These are phyloP conservation scores for Pichia deserticola DNA, from an alignment of 805 yeast genomes.

Conservation along the genomic window DNA sequence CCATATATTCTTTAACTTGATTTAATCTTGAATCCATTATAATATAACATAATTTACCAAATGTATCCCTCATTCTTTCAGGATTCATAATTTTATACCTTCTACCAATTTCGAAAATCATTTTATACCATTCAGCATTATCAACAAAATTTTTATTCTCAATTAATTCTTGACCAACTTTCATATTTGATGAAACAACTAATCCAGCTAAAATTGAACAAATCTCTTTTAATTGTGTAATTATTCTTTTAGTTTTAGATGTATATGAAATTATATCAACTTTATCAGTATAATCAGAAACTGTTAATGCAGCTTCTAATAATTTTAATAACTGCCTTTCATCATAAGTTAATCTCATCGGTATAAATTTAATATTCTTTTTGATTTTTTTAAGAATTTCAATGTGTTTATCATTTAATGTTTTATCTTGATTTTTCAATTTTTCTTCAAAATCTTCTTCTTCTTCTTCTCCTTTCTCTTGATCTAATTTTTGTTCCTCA, in stretches of 20 bases:
- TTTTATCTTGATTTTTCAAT: not conserved
- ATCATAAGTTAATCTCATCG: slow-evolving; percentile 57
- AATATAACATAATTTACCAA: slow-evolving; percentile 76
- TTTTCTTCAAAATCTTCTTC: slow-evolving; percentile 5
- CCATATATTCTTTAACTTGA: slow-evolving; percentile 63
- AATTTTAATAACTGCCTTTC: slow-evolving; percentile 63
- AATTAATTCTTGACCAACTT: slow-evolving; percentile 56
- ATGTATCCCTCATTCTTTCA: slow-evolving; percentile 69
- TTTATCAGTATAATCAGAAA: slow-evolving; percentile 72
- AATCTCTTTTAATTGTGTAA: slow-evolving; percentile 64
- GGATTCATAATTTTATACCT: slow-evolving; percentile 82
- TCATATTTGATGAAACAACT: slow-evolving; percentile 70
- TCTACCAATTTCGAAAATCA: slow-evolving; percentile 69
- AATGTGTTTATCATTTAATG: slow-evolving; percentile 13
- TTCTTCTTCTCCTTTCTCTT: slow-evolving; percentile 9
- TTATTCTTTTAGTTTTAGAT: slow-evolving; percentile 64
- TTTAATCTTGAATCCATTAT: slow-evolving; percentile 77
- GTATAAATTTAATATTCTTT: slow-evolving; percentile 48
- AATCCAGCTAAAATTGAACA: slow-evolving; percentile 74
- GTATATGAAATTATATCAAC: slow-evolving; percentile 63
- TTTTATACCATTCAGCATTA: slow-evolving; percentile 67
- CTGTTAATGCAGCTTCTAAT: slow-evolving; percentile 70
- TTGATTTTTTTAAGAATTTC: slow-evolving; percentile 30
- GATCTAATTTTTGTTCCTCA: slow-evolving; percentile 12
- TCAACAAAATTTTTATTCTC: slow-evolving; percentile 61